Evolutionary conservation across 345 rosid genomes (phyloP), one percentile per base, ranked within the genome.

Genomic region (Populus nigra): DNA sequence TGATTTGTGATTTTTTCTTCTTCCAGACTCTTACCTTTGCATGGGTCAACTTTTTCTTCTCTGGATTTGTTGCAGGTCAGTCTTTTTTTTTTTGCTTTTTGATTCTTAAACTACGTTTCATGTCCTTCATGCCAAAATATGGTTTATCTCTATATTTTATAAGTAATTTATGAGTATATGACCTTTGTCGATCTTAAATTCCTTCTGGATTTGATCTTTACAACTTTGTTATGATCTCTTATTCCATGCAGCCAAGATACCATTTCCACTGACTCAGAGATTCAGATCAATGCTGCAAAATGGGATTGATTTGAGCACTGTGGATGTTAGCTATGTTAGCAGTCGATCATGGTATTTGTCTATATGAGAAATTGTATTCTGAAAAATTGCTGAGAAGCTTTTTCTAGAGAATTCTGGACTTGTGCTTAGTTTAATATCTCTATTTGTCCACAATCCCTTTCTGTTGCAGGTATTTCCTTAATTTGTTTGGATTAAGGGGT

Each of bases 11-110:
- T 66, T 43, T 73, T 62, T 80, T n/a, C 65, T 79, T 66, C 73
- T 84, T 73, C 49, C 90, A 96, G 99, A 94, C 97, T 41, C 96
- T 96, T 62, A 96, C 99, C 81, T 94, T 89, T 84, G 98, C 99
- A 1, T 96, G 96, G 96, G 99, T 96, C 90, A 96, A 96, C 91
- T 94, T 96, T 82, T 96, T 96, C 97, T 96, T 96, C 86, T 89
- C 98, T 75, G 99, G 98, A 77, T 96, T 96, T 78, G 99, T 96
- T 79, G 96, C 98, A 88, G 99, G 99, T 96, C 55, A 65, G 82
- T 66, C 76, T 75, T 72, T 36, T 66, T 57, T 11, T 65, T 18
- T 18, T 41, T 47, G 12, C 36, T 18, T 50, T 62, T 38, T 61
- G 39, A 35, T 75, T 15, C 27, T 33, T 65, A 36, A 61, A 33